Percentiles rank a stretch among this genome's conserved stretches.
These are phyloP conservation scores for Radiomyces spectabilis DNA, from an alignment of 192 early-diverging fungal genomes.

Conservation along the genomic window DNA sequence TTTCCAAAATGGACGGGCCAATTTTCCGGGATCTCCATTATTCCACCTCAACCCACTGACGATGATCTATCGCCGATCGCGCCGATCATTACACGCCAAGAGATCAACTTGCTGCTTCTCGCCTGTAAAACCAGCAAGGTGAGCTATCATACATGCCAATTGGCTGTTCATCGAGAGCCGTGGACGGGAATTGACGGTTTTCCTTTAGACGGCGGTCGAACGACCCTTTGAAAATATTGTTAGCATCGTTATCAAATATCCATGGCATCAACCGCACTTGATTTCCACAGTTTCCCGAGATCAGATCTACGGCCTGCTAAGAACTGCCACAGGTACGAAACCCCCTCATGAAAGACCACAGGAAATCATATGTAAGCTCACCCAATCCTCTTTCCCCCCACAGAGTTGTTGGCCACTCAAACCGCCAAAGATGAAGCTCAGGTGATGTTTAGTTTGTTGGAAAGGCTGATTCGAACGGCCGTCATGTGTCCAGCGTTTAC, in stretches of 20 bases:
- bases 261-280: constrained; percentile 59
- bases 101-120: constrained; percentile 62
- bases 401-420: constrained; percentile 55
- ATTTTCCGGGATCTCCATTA: constrained; percentile 33
- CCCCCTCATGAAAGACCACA: no score
- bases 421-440: constrained; percentile 48
- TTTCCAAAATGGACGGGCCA: constrained; percentile 56
- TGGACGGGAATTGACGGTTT: no score
- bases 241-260: constrained; percentile 63
- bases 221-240: constrained; percentile 76
- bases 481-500: constrained; percentile 66
- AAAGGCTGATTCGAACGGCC: constrained; percentile 50
- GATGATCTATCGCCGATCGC: constrained; percentile 9
- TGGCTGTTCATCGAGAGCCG: no score
- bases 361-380: no score
- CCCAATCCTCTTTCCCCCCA: no score
- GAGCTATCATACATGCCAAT: constrained; percentile 67
- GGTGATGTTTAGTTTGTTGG: constrained; percentile 45
- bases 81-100: constrained; percentile 54
- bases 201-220: no score
- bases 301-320: constrained; percentile 59
- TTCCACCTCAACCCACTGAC: constrained; percentile 15
- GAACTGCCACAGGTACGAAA: constrained; percentile 34
- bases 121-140: constrained; percentile 71
- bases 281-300: constrained; percentile 62